These are phyloP conservation scores for Arabidopsis suecica DNA, from an alignment of 345 rosid genomes.

Conservation along the genomic window DNA sequence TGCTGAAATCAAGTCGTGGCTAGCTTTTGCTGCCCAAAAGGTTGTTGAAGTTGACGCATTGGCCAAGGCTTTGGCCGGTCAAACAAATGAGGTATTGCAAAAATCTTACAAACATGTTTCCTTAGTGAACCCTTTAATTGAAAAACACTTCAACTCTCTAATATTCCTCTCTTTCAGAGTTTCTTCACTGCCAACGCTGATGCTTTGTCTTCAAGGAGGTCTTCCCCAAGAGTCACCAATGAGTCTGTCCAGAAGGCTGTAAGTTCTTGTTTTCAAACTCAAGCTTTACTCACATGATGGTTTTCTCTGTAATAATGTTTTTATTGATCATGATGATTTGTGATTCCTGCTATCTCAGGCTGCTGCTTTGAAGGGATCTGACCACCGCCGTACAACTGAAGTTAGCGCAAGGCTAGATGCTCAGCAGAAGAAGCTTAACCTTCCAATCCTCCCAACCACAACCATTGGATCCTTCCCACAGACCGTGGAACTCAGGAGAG, in stretches of 20 bases:
- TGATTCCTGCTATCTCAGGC: slow-evolving; percentile 60
- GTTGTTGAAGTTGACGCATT: slow-evolving; percentile 90
- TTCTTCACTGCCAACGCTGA: slow-evolving; percentile 81
- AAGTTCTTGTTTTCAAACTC: slow-evolving; percentile 44
- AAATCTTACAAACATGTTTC: slow-evolving; percentile 1
- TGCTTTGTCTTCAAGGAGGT: slow-evolving; percentile 86
- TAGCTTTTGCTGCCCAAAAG: slow-evolving; percentile 98
- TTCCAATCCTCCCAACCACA: slow-evolving; percentile 94
- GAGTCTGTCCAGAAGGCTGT: slow-evolving; percentile 96
- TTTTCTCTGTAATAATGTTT: background rate
- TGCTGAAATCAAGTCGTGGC: slow-evolving; percentile 89
- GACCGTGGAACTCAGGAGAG: slow-evolving; percentile 89
- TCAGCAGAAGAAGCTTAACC: slow-evolving; percentile 96
- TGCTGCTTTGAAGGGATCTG: slow-evolving; percentile 91
- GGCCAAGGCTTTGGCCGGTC: slow-evolving; percentile 91
- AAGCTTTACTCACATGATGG: background rate
- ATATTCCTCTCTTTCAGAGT: slow-evolving; percentile 52
- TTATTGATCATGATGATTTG: slow-evolving; percentile 7
- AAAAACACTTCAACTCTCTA: slow-evolving; percentile 4
- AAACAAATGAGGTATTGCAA: slow-evolving; percentile 72
- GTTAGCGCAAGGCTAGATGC: slow-evolving; percentile 90
- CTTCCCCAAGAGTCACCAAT: slow-evolving; percentile 91
- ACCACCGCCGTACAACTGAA: slow-evolving; percentile 88
- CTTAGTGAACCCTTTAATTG: background rate
- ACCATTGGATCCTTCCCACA: slow-evolving; percentile 99